phyloP scores from a whole-genome alignment of 495 filamentous ascomycete species.

The Penicillium coprophilum region DNA sequence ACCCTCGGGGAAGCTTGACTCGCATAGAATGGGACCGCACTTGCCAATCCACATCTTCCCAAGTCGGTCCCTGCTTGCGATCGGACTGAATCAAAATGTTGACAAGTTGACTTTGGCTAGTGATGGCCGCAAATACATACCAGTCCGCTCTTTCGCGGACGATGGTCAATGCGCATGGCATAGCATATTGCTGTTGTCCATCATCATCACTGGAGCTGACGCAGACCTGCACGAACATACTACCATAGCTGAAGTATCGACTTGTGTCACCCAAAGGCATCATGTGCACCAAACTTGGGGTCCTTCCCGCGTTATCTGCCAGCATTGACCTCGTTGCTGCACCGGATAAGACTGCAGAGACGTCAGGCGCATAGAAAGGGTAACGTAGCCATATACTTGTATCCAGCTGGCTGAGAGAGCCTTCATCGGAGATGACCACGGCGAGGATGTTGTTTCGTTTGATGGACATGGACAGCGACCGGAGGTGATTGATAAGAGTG shows the following conservation, averaged over 20 bases:
- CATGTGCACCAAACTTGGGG: conserved; percentile 56
- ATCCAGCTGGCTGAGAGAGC: conserved; percentile 65
- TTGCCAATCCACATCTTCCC: conserved; percentile 80
- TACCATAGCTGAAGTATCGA: conserved; percentile 69
- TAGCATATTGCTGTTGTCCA: conserved; percentile 55
- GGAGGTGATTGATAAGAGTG: conserved; percentile 59
- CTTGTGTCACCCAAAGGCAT: conserved; percentile 72
- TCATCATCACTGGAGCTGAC: conserved; percentile 66
- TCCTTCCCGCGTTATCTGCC: conserved; percentile 35
- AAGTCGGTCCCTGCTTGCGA: conserved; percentile 65
- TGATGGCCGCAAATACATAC: conserved; percentile 65
- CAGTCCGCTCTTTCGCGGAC: conserved; percentile 65
- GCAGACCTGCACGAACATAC: conserved; percentile 66
- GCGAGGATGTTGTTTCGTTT: conserved; percentile 74
- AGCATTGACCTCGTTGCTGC: conserved; percentile 51
- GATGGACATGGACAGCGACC: conserved; percentile 76
- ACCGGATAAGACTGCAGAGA: conserved; percentile 63
- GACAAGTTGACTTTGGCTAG: conserved; percentile 72
- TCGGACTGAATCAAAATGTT: conserved; percentile 71
- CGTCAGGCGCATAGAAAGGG: conserved; percentile 66
- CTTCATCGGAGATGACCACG: conserved; percentile 39
- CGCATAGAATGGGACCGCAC: conserved; percentile 58
- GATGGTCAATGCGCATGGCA: conserved; percentile 72
- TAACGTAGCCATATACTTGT: conserved; percentile 74
- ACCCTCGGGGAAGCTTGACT: conserved; percentile 66